Conservation (phyloP, 805 yeast genomes). For the Candida ficus region DNA sequence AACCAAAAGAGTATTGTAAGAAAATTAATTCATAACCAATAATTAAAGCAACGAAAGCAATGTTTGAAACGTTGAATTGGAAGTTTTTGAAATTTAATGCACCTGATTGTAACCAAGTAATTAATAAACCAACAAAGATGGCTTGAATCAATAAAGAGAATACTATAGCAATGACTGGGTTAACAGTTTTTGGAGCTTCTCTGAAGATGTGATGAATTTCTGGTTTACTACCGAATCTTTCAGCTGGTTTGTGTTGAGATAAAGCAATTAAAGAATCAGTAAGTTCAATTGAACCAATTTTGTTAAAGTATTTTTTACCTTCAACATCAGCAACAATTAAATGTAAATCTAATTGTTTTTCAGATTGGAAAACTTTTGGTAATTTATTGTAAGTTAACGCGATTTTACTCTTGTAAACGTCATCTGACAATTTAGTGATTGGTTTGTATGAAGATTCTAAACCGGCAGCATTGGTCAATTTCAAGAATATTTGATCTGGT, state of each 20-base stretch:
- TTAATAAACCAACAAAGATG: slow-evolving; percentile 12
- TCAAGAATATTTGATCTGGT: slow-evolving; percentile 24
- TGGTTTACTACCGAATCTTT: slow-evolving; percentile 20
- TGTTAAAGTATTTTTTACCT: slow-evolving; percentile 5
- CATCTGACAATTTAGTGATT: slow-evolving; percentile 11
- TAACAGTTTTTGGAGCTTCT: slow-evolving; percentile 19
- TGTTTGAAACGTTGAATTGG: slow-evolving; percentile 10
- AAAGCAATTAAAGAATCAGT: slow-evolving; percentile 14
- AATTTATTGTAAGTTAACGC: slow-evolving; percentile 17
- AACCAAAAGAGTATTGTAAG: slow-evolving; percentile 23
- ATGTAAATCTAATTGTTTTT: slow-evolving; percentile 12
- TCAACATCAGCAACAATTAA: slow-evolving; percentile 17
- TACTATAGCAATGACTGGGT: slow-evolving; percentile 13
- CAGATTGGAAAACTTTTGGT: slow-evolving; percentile 21
- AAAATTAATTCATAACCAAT: slow-evolving; percentile 21
- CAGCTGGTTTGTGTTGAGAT: slow-evolving; percentile 12
- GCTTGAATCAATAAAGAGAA: slow-evolving; percentile 17
- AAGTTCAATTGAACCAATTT: slow-evolving; percentile 19
- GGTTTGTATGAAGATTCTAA: slow-evolving; percentile 24
- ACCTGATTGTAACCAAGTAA: slow-evolving; percentile 17
- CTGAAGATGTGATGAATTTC: slow-evolving; percentile 26
- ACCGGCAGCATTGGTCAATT: slow-evolving; percentile 17
- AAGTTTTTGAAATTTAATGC: slow-evolving; percentile 22
- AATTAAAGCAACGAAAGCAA: slow-evolving; percentile 17
- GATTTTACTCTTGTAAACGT: slow-evolving; percentile 10